Evolutionary conservation across 2,329 filamentous ascomycete species (phyloP), one percentile per base, ranked within the genome.

Genomic region (Venturiaceae sp.): DNA sequence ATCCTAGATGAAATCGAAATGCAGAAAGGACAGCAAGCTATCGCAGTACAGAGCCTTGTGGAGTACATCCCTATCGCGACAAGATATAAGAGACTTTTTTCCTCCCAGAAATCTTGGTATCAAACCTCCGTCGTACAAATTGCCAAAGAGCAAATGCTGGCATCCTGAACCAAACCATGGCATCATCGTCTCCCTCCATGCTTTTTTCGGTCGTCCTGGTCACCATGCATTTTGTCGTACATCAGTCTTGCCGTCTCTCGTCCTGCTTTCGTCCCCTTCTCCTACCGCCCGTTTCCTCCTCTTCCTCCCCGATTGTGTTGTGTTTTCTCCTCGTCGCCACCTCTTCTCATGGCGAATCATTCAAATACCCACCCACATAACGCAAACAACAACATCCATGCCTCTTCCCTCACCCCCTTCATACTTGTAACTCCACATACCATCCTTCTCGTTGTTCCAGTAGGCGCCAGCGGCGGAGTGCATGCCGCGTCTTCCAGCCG

Each of bases 371-470:
- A 94, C 83, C 89, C 89, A 94, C 70, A 92, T 88, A 65, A 80
- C 70, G 57, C 68, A 73, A 32, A 80, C 72, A 41, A 80, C 77
- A 60, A 79, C 74, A 62, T 79, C 77, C 74, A 80, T 77, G 57
- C 77, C 77, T 69, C 75, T 78, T 59, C 68, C 72, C 66, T 78
- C 76, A 0, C 72, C 77, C 14, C 74, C 76, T 66, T 91, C 87
- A 71, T 85, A 92, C 78, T 94, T 94, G 78, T 87, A 91, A 66
- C 84, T 90, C 87, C 87, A 94, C 82, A 92, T 92, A 65, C 89
- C 89, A 68, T 94, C 88, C 74, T 87, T 90, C 77, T 91, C 89
- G 75, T 91, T 88, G 73, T 94, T 90, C 89, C 89, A 94, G 79
- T 87, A 94, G 34, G 88, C 90, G 53, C 88, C 89, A 47, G 87